phyloP scores from a whole-genome alignment of 768 basidiomycete species.

The Sutorius australiensis region DNA sequence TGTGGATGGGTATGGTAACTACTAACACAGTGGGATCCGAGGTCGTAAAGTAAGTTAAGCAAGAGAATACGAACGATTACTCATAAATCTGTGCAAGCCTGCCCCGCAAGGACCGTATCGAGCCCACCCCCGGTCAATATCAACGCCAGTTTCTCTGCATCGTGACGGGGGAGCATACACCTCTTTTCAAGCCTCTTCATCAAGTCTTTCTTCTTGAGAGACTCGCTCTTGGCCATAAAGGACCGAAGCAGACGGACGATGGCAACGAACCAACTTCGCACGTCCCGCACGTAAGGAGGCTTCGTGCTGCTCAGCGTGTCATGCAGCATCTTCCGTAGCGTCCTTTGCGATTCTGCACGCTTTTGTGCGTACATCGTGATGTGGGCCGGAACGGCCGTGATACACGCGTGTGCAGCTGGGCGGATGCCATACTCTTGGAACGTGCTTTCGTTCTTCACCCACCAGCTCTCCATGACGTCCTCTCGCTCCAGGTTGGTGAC shows the following conservation, averaged over 20 bases:
- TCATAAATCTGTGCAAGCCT: background rate
- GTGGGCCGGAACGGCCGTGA: constrained; percentile 2
- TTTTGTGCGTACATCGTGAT: background rate
- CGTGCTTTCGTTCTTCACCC: constrained; percentile 2
- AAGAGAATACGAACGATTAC: background rate
- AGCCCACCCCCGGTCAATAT: background rate
- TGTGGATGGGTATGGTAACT: background rate
- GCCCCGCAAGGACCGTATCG: background rate
- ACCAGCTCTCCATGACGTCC: constrained; percentile 11
- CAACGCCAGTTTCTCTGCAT: background rate
- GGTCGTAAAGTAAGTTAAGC: background rate
- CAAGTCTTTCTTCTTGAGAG: background rate
- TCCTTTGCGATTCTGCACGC: background rate
- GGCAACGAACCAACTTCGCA: background rate
- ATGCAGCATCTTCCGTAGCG: background rate
- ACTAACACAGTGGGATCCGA: background rate
- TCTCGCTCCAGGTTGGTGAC: constrained; percentile 10
- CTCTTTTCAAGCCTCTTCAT: background rate
- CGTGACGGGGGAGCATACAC: background rate
- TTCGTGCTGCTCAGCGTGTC: background rate
- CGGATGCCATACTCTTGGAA: background rate
- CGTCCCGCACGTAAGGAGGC: background rate
- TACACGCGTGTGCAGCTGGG: constrained; percentile 8
- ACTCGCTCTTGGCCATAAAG: background rate
- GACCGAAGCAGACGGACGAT: background rate